These are phyloP conservation scores for Paspalum vaginatum DNA, from an alignment of 176 grass and related monocot species.

Conservation along the genomic window DNA sequence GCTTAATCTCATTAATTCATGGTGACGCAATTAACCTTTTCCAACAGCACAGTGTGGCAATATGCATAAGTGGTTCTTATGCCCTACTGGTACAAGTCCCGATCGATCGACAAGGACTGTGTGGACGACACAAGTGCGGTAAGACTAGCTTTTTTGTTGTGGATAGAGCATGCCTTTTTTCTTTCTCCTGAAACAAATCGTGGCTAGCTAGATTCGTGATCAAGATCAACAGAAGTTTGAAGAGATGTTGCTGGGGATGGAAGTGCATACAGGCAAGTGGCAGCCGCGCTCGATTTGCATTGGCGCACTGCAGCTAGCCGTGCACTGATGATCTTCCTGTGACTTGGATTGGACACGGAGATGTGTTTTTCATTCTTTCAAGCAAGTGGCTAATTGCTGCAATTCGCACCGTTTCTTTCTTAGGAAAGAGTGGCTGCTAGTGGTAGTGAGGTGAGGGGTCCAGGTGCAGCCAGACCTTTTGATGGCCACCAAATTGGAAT, in stretches of 20 bases:
- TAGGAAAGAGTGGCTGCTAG: neutral
- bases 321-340: no score
- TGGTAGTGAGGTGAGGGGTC: slow-evolving; percentile 28
- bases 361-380: neutral
- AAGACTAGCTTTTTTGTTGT: no score
- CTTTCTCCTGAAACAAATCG: neutral
- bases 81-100: no score
- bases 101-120: no score
- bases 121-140: no score
- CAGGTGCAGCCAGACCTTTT: slow-evolving; percentile 23
- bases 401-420: slow-evolving; percentile 18
- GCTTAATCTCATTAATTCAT: no score
- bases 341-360: neutral
- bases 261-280: neutral
- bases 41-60: no score
- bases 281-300: neutral
- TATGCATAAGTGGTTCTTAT: no score
- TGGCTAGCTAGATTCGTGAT: slow-evolving; percentile 16
- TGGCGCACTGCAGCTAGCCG: no score
- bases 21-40: no score
- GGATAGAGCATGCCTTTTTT: neutral
- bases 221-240: neutral
- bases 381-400: slow-evolving; percentile 28
- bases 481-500: slow-evolving; percentile 51
- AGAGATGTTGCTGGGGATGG: neutral